These are phyloP conservation scores for Schizophyllum amplum DNA, from an alignment of 1,284 basidiomycete genomes.

Conservation along the genomic window DNA sequence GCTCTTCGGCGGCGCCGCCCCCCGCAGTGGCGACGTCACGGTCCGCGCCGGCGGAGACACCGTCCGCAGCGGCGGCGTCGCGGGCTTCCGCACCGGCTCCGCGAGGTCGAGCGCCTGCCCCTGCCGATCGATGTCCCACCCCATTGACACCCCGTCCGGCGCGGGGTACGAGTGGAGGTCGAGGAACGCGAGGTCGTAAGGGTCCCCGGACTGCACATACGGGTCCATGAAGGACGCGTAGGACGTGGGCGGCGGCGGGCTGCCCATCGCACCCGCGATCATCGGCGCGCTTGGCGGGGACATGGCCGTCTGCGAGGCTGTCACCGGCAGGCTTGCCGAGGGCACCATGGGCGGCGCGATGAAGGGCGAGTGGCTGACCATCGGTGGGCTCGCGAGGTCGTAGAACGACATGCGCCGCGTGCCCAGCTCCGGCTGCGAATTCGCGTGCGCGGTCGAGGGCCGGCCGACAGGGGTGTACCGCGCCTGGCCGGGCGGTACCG, in stretches of 20 bases:
- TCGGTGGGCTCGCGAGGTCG: neutral
- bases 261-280: constrained; percentile 8
- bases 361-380: neutral
- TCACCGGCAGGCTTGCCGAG: constrained; percentile 8
- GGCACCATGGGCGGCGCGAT: neutral
- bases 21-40: no score
- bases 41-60: no score
- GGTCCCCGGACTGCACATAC: neutral
- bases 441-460: neutral
- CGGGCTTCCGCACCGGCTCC: no score
- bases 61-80: no score
- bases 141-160: constrained; percentile 16
- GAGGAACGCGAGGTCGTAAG: constrained; percentile 56
- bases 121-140: constrained; percentile 17
- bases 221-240: constrained; percentile 8
- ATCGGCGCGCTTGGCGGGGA: constrained; percentile 7
- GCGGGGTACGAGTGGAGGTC: constrained; percentile 62
- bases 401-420: neutral
- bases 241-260: constrained; percentile 8
- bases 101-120: constrained; percentile 65
- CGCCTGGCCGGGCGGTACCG: constrained; percentile 28
- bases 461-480: constrained; percentile 8
- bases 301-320: constrained; percentile 13
- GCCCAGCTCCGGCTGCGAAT: constrained; percentile 5
- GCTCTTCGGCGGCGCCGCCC: no score